Evolutionary conservation across 257 asterid genomes (phyloP).

Genomic region (Nyctanthes arbortristis): DNA sequence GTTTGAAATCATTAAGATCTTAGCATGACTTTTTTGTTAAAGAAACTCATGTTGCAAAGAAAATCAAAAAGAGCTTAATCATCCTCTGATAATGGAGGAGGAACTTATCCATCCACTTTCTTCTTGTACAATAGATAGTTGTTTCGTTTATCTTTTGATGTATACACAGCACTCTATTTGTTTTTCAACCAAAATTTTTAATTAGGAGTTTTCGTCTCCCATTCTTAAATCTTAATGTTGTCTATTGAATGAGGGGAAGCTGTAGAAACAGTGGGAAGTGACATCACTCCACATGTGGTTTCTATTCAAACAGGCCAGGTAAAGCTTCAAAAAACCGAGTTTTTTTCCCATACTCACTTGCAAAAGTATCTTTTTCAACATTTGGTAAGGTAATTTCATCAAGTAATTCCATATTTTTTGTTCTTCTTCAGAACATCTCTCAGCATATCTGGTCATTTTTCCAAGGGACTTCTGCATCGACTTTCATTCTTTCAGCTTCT

Average conservation of each 20-base stretch:
- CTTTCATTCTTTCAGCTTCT: conserved; percentile 39
- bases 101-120: no score
- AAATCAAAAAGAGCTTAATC: not conserved
- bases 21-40: not conserved
- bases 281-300: conserved; percentile 26
- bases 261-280: conserved; percentile 25
- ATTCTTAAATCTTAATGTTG: conserved; percentile 7
- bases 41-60: not conserved
- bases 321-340: not conserved
- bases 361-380: not conserved
- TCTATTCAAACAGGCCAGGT: conserved; percentile 38
- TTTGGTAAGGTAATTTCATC: not conserved
- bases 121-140: no score
- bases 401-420: not conserved
- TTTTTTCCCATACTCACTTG: not conserved
- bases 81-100: no score
- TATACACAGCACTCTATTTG: no score
- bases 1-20: not conserved
- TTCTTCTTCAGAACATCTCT: conserved; percentile 40
- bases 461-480: conserved; percentile 33
- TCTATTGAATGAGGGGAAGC: conserved; percentile 26
- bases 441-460: conserved; percentile 36
- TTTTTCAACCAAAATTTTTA: not conserved
- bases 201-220: not conserved
- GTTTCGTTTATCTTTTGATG: no score